Base-by-base conservation (phyloP, 805 yeast species). In the Starmera caribaea region DNA sequence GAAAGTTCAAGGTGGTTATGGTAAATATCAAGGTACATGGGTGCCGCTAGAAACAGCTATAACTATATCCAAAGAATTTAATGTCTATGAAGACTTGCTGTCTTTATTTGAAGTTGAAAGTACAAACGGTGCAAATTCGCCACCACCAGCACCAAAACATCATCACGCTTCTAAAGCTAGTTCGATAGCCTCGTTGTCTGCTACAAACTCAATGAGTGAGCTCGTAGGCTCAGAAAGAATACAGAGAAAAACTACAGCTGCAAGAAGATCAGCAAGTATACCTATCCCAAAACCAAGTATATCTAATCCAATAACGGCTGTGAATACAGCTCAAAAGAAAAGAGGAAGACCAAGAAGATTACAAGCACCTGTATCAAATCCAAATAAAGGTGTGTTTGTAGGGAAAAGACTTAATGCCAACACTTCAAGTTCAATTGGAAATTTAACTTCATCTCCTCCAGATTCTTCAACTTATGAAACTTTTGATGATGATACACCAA, bases 11-110 rank as follows among this genome's bases (percentile, higher is more conserved):
- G 97, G 97, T 45, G 97, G 97, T 3, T 89, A 88, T 57, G 97
- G 97, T 39, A 81, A 89, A 55, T 90, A 88, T 60, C 97, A 90
- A 60, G 97, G 96, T 14, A 89, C 97, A 3, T 89, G 96, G 96
- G 89, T 89, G 8, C 97, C 97, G 0, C 61, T 85, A 45, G 76
- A 71, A 7, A 75, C 84, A 37, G 97, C 96, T 1, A 61, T 66
- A 21, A 74, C 71, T 45, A 71, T 86, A 41, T 86, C 90, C 2
- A 65, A 66, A 37, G 77, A 76, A 49, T 77, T 76, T 48, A 78
- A 72, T 1, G 94, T 84, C 5, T 65, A 68, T 44, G 81, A 73
- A 4, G 65, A 71, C 13, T 66, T 90, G 35, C 59, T 64, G 31
- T 84, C 89, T 0, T 63, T 88, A 16, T 78, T 89, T 44, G 79